These are phyloP conservation scores for Rhododendron vialii DNA, from an alignment of 148 eudicot genomes.

Conservation along the genomic window DNA sequence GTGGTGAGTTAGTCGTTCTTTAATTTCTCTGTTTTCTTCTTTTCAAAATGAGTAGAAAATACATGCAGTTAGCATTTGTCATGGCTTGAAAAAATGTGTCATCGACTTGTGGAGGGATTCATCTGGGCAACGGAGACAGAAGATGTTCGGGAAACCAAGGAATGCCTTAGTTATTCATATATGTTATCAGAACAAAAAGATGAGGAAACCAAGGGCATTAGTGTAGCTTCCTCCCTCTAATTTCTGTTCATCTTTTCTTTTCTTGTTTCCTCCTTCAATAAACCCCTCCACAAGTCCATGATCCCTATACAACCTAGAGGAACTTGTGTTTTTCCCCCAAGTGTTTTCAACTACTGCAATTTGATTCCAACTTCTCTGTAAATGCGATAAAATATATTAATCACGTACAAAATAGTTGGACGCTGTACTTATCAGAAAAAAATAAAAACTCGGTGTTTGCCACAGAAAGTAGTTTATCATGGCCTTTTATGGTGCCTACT, in stretches of 20 bases:
- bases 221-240: background rate
- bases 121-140: background rate
- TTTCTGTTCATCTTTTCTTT: background rate
- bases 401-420: background rate
- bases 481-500: slow-evolving; percentile 2
- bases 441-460: background rate
- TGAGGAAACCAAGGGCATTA: background rate
- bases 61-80: background rate
- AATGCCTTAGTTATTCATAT: background rate
- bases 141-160: background rate
- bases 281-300: background rate
- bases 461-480: background rate
- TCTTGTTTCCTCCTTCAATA: background rate
- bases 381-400: background rate
- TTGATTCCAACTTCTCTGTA: background rate
- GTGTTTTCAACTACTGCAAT: background rate
- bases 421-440: background rate
- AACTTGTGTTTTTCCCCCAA: background rate
- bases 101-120: background rate
- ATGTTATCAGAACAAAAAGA: background rate
- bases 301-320: background rate
- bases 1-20: slow-evolving; percentile 56
- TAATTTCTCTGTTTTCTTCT: background rate
- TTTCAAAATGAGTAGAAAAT: background rate
- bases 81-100: background rate